Conservation (phyloP, 495 filamentous ascomycete species). For the Lophium mytilinum region DNA sequence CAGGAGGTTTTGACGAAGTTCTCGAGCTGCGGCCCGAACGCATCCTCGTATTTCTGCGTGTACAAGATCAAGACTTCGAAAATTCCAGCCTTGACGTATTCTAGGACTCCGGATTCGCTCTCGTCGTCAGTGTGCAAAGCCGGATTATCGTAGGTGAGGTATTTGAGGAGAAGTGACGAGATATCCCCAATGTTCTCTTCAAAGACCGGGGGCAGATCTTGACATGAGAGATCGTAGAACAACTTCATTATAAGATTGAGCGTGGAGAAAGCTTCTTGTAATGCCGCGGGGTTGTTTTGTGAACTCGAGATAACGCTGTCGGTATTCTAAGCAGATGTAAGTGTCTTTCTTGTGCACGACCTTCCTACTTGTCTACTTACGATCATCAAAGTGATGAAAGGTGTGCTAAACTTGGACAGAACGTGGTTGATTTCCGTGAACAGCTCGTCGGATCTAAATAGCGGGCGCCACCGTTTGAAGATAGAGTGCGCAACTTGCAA, state of each 20-base stretch:
- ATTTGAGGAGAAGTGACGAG: slow-evolving; percentile 77
- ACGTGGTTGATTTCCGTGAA: slow-evolving; percentile 95
- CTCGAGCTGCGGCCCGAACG: slow-evolving; percentile 66
- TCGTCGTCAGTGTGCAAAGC: slow-evolving; percentile 77
- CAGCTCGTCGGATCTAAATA: slow-evolving; percentile 83
- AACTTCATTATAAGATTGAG: slow-evolving; percentile 82
- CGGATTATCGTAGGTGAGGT: slow-evolving; percentile 80
- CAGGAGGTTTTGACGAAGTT: slow-evolving; percentile 84
- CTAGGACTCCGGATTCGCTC: slow-evolving; percentile 71
- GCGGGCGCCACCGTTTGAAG: slow-evolving; percentile 89
- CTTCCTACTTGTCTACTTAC: slow-evolving; percentile 36
- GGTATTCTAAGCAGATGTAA: slow-evolving; percentile 49
- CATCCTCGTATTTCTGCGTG: slow-evolving; percentile 89
- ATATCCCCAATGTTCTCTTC: slow-evolving; percentile 74
- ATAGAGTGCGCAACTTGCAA: slow-evolving; percentile 96
- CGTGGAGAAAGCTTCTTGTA: slow-evolving; percentile 70
- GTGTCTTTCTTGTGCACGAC: not conserved
- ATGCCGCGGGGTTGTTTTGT: slow-evolving; percentile 58
- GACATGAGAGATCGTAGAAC: slow-evolving; percentile 90
- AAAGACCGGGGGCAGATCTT: slow-evolving; percentile 90
- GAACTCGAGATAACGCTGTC: slow-evolving; percentile 71
- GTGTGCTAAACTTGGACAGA: slow-evolving; percentile 65
- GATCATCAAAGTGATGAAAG: slow-evolving; percentile 71
- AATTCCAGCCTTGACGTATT: slow-evolving; percentile 82
- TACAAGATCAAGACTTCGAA: slow-evolving; percentile 83